Evolutionary conservation across 768 basidiomycete species (phyloP).

Genomic region (Sporobolomyces phaffii): DNA sequence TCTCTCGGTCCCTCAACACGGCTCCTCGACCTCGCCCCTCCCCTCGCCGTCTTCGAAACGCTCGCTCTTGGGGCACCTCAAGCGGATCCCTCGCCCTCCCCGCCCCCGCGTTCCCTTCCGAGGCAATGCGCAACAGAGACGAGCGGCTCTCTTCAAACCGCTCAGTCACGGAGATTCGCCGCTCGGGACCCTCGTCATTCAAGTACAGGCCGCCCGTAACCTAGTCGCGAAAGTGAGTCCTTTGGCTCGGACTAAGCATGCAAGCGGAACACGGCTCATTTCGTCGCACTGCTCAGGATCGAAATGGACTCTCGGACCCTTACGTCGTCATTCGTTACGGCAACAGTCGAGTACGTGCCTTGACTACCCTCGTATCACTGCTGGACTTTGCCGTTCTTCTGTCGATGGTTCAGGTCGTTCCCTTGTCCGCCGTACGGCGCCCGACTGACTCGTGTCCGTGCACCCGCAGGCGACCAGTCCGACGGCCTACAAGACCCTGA

Average conservation of each 20-base stretch:
- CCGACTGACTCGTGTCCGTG: too few relatives aligned
- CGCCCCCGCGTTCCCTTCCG: background rate
- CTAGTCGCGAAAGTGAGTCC: conserved; percentile 31
- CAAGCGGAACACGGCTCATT: background rate
- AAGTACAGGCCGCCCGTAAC: conserved; percentile 33
- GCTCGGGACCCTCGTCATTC: conserved; percentile 30
- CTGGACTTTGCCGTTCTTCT: too few relatives aligned
- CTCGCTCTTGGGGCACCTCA: conserved; percentile 4
- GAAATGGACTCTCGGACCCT: conserved; percentile 42
- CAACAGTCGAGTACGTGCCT: conserved; percentile 3
- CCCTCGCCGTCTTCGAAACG: conserved; percentile 2
- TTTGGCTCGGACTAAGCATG: background rate
- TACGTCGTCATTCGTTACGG: conserved; percentile 35
- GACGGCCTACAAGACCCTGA: conserved; percentile 34
- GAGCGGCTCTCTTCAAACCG: conserved; percentile 21
- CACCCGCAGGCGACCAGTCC: conserved; percentile 11
- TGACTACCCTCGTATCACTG: background rate
- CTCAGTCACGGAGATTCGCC: conserved; percentile 15
- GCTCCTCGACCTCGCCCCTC: conserved; percentile 10
- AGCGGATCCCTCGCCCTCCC: conserved; percentile 15
- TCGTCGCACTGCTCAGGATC: conserved; percentile 24
- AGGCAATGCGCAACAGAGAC: conserved; percentile 2
- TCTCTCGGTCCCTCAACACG: background rate
- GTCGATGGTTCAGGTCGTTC: too few relatives aligned
- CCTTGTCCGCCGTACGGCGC: too few relatives aligned